Evolutionary conservation across 23 red algal genomes (phyloP).

Genomic region (Gracilaria caudata): DNA sequence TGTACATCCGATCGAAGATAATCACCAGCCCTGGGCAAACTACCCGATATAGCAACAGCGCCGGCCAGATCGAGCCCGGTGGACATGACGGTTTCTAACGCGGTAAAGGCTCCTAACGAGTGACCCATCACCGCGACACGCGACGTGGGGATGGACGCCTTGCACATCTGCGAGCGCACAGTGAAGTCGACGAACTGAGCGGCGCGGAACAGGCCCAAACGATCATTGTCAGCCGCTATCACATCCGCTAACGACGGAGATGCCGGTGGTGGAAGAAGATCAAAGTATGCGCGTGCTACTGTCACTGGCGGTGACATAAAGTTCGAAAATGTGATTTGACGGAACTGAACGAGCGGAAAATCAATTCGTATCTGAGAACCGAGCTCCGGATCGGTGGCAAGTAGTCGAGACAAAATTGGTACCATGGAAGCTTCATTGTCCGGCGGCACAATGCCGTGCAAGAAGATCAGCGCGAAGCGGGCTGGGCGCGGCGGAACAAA

Average conservation of each 20-base stretch:
- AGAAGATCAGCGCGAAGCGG: not conserved
- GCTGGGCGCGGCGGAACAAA: not conserved
- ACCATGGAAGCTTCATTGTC: not conserved
- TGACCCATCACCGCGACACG: slow-evolving; percentile 10
- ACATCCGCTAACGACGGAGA: not conserved
- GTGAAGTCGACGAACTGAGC: slow-evolving; percentile 7
- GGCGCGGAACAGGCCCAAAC: slow-evolving; percentile 1
- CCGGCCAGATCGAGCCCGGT: not conserved
- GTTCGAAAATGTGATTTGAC: not conserved
- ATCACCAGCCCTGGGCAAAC: slow-evolving; percentile 11
- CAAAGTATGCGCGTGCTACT: slow-evolving; percentile 5
- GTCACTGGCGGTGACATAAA: not conserved
- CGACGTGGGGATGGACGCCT: not conserved
- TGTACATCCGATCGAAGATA: not conserved
- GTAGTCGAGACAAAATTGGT: not conserved
- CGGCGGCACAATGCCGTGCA: not conserved
- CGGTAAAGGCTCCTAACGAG: not conserved
- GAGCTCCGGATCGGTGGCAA: not conserved
- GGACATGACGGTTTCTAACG: slow-evolving; percentile 14
- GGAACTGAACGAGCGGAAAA: not conserved
- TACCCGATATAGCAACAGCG: not conserved
- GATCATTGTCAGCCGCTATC: slow-evolving; percentile 2
- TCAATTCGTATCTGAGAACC: not conserved
- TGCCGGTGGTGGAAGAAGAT: not conserved
- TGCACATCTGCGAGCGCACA: slow-evolving; percentile 10